These are phyloP conservation scores for Solanum medicagineum DNA, from an alignment of 257 asterid genomes.

Conservation along the genomic window DNA sequence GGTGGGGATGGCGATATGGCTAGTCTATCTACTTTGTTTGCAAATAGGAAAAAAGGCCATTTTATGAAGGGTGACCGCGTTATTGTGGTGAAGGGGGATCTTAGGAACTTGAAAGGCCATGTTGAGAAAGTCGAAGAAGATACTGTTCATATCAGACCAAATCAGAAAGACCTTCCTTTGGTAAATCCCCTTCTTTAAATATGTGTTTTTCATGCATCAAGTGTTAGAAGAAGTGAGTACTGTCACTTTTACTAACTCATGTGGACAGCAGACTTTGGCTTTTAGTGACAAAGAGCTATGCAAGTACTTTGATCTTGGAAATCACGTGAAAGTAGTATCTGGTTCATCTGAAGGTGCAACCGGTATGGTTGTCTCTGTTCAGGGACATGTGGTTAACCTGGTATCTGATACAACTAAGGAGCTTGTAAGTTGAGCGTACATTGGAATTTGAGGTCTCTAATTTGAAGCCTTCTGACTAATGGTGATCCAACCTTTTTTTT, in stretches of 20 bases:
- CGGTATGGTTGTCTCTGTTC: conserved; percentile 95
- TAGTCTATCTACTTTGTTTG: conserved; percentile 69
- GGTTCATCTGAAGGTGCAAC: conserved; percentile 97
- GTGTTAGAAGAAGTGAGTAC: background rate
- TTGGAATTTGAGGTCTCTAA: background rate
- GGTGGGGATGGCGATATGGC: conserved; percentile 79
- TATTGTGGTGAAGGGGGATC: conserved; percentile 87
- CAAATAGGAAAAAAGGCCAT: conserved; percentile 88
- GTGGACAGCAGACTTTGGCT: conserved; percentile 64
- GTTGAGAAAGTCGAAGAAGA: conserved; percentile 98
- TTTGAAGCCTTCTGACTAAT: background rate
- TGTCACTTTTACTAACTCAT: background rate
- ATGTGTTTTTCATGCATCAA: background rate
- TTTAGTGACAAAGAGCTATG: conserved; percentile 78
- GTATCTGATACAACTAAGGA: conserved; percentile 98
- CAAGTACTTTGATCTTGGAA: conserved; percentile 92
- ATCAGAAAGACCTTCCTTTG: conserved; percentile 70
- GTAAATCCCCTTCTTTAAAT: background rate
- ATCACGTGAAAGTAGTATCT: conserved; percentile 85
- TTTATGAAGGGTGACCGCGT: conserved; percentile 94
- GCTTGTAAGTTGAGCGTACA: conserved; percentile 35
- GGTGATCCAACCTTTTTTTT: background rate
- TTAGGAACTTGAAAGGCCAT: conserved; percentile 71
- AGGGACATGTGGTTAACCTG: conserved; percentile 89
- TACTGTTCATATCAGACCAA: conserved; percentile 84